Base-by-base conservation (phyloP, 257 asterid genomes). In the Nicotiana undulata region DNA sequence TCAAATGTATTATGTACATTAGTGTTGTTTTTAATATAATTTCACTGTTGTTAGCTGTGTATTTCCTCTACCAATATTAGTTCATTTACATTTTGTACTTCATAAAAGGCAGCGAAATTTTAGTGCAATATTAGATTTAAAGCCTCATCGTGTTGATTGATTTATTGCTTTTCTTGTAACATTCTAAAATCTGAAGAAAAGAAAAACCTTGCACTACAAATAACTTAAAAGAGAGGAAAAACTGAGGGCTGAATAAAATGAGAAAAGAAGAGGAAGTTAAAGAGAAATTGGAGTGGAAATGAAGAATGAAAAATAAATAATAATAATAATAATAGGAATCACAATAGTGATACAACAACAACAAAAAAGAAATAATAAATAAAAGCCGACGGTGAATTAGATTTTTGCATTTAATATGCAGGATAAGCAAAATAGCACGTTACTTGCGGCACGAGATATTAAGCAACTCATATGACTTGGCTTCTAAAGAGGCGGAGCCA, bases 1-100 rank as follows among this genome's bases (percentile, higher is more conserved):
- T 74, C 40, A 51, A 49, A 74, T 74, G 79, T 74, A 26, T 26
- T 49, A 49, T 74, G 61, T 74, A 74, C 79, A 49, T 74, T 74
- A 74, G 22, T 40, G 22, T 16, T 74, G 78, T 24, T 72, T 13
- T 7, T 72, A 20, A 9, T 49, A 72, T 46, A 15, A 26, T 9
- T 74, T 74, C 26, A 74, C 16, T 74, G 40, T 56, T 2, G 1
- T 56, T 56, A 56, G 9, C 24, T 6, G 26, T 56, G 4, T 26
- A 15, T 11, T 65, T 17, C 18, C 22, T 31, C 22, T 28, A 28
- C 68, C 70, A 63, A 1, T 64, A 46, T 7, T 6, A 13, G 13
- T 72, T 46, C 40, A 72, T 72, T 70, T 24, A 46, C 60, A 72
- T 24, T 72, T 72, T 72, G 60, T 72, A 46, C 49, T 40, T 2